Evolutionary conservation across 352 stramenopile species (phyloP), one percentile per base, ranked within the genome.

Genomic region (Pythium sukuiense): DNA sequence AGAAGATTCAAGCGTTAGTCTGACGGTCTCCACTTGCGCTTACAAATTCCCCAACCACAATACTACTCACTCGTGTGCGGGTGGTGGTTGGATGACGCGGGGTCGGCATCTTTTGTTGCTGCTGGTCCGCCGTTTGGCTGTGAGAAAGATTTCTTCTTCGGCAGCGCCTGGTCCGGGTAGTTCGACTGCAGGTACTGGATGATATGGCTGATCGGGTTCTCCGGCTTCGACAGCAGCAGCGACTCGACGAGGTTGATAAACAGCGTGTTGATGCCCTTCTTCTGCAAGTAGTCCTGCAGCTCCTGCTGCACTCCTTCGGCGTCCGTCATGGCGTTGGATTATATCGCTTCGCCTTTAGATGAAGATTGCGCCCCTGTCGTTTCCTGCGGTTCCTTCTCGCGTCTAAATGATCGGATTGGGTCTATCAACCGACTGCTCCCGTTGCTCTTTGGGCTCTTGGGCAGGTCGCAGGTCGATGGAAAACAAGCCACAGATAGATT

Each of bases 191-290:
- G 69, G 61, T 96, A 96, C 80, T 96, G 81, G 65, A 97, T 90
- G 55, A 97, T 96, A 74, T 96, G 90, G 43, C 76, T 67, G 52
- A 97, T 85, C 45, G 89, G 89, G 69, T 95, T 96, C 62, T 97
- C 89, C 2, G 89, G 89, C 72, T 96, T 96, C 50, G 89, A 77
- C 43, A 97, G 74, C 66, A 97, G 69, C 24, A 97, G 78, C 67
- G 90, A 93, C 80, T 97, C 88, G 29, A 97, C 89, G 61, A 97
- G 76, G 76, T 96, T 97, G 61, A 96, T 95, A 64, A 97, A 97
- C 45, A 97, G 83, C 65, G 85, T 94, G 76, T 96, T 97, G 71
- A 97, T 95, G 74, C 88, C 87, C 65, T 97, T 97, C 73, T 93
- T 90, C 71, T 95, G 85, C 61, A 97, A 62, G 65, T 97, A 97